Percentiles rank a stretch among this genome's conserved stretches.
Conservation (phyloP, 257 asterid species). For the Solanum appendiculatum region DNA sequence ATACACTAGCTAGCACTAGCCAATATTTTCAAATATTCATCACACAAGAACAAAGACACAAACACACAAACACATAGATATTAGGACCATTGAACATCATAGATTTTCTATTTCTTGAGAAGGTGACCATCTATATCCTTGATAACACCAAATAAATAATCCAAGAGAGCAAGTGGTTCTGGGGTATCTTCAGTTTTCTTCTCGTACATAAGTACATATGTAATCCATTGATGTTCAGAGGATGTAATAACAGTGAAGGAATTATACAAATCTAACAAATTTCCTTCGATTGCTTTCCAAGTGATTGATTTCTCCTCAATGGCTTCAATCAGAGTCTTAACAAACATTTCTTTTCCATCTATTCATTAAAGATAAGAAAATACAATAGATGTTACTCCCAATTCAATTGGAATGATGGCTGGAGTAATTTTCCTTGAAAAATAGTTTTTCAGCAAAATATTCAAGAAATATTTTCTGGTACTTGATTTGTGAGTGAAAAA, state of each 20-base stretch:
- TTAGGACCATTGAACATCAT: background rate
- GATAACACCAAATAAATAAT: background rate
- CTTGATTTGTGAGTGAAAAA: background rate
- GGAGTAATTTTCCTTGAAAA: too few relatives aligned
- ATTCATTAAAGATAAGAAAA: background rate
- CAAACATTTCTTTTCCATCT: background rate
- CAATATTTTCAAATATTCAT: too few relatives aligned
- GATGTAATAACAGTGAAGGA: background rate
- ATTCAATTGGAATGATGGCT: background rate
- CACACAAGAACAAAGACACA: too few relatives aligned
- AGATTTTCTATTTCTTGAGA: background rate
- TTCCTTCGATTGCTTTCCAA: background rate
- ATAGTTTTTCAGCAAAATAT: background rate
- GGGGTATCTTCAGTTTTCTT: background rate
- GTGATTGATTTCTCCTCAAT: background rate
- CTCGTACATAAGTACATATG: background rate
- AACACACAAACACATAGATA: too few relatives aligned
- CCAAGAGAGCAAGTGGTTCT: background rate
- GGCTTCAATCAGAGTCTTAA: background rate
- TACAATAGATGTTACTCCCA: background rate
- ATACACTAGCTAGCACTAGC: too few relatives aligned
- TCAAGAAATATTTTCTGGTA: too few relatives aligned
- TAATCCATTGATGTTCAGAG: background rate
- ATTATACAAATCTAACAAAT: background rate
- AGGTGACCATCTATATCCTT: background rate